Evolutionary conservation across 2,329 filamentous ascomycete species (phyloP), one percentile per base, ranked within the genome.

Genomic region (Neocatenulostroma microsporum): DNA sequence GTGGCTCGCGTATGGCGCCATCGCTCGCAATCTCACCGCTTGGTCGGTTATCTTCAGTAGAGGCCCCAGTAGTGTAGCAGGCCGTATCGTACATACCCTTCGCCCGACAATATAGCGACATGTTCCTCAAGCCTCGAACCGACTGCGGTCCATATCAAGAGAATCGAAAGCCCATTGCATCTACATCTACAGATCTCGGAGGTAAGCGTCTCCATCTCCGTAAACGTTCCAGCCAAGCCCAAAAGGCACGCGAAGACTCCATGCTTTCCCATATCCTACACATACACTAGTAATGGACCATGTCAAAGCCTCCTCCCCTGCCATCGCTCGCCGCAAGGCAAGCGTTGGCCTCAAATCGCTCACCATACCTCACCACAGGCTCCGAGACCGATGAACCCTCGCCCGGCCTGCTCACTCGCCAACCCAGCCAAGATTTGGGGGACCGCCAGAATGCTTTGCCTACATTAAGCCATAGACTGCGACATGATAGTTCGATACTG

Each of bases 401-500:
- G 12, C 21, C 31, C 6, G 37, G 25, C 30, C 18, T 36, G 7
- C 26, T 46, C 10, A 49, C 44, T 14, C 43, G 49, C 36, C 45
- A 47, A 37, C 47, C 44, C 28, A 48, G 44, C 36, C 46, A 46
- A 24, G 48, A 50, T 34, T 21, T 43, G 25, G 50, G 45, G 21
- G 49, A 52, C 28, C 28, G 40, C 3, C 39, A 46, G 39, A 45
- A 43, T 34, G 47, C 45, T 3, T 39, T 53, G 6, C 84, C 84
- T n/a, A 72, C 76, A 37, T 72, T 86, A 30, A 67, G 80, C 40
- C 85, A 93, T 58, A 79, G 78, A 48, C 74, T 93, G 44, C 73
- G 79, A 55, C 83, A 89, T 57, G 74, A 79, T 54, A 84, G 78
- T 60, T 86, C 82, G 2, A 83, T 93, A 31, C 77, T 98, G 34